phyloP scores from a whole-genome alignment of 1,284 basidiomycete genomes.

The Tilletiopsis washingtonensis region DNA sequence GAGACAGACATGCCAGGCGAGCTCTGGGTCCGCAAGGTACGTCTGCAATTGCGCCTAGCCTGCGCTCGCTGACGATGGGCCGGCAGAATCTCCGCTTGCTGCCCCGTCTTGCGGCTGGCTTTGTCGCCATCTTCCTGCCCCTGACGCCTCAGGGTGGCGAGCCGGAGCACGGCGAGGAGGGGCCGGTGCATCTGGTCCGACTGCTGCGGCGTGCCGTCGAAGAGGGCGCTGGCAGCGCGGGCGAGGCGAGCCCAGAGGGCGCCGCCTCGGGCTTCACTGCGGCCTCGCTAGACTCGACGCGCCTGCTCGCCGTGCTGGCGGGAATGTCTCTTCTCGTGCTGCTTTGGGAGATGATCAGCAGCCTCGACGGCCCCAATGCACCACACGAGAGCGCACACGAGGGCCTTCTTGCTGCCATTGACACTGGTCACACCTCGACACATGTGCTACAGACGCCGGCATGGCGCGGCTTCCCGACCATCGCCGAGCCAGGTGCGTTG shows the following conservation, averaged over 20 bases:
- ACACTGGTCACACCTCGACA: no score
- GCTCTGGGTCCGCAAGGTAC: slow-evolving; percentile 18
- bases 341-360: slow-evolving; percentile 26
- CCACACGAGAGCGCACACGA: slow-evolving; percentile 4
- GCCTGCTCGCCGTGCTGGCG: slow-evolving; percentile 20
- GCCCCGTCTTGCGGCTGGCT: slow-evolving; percentile 18
- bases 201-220: neutral
- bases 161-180: neutral
- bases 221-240: no score
- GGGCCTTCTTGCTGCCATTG: no score
- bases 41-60: neutral
- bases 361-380: slow-evolving; percentile 34
- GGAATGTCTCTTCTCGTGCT: slow-evolving; percentile 11
- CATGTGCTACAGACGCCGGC: no score
- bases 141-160: slow-evolving; percentile 16
- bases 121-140: slow-evolving; percentile 26
- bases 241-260: neutral
- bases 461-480: no score
- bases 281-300: slow-evolving; percentile 7
- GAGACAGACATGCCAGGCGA: slow-evolving; percentile 25
- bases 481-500: no score
- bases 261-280: neutral
- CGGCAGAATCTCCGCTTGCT: slow-evolving; percentile 13
- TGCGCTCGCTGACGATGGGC: neutral
- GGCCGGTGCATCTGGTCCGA: neutral